Evolutionary conservation across 2,329 filamentous ascomycete species (phyloP), one percentile per base, ranked within the genome.

Genomic region (Hawksworthiomyces lignivorus): DNA sequence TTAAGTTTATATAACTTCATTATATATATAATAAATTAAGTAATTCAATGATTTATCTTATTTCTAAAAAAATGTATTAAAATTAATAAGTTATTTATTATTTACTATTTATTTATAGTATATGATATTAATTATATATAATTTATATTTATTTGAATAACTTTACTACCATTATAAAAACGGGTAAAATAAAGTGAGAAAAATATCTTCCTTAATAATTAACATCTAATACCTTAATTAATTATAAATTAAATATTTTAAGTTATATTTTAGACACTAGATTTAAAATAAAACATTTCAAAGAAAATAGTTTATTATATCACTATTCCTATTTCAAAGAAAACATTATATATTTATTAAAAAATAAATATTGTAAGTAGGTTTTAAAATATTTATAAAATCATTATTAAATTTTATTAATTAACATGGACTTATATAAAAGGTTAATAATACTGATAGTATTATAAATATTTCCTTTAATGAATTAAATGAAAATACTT

Each of bases 91-190:
- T 37, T 35, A 45, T 29, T 17, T 10, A 26, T 17, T 34, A 34
- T 24, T 26, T 27, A 26, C 19, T 36, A 35, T 2, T 24, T 22
- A 30, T 12, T 15, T 36, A 15, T 26, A 8, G 21, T 26, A 26
- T 8, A 26, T 8, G 8, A 8, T 26, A 8, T 8, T 4, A 26
- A 2, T 26, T 26, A n/a, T 26, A 26, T 26, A 44, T 38, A 28
- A 18, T 44, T 4, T 18, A 28, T 14, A 31, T 7, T n/a, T 17
- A 29, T 38, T 29, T 27, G 12, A 18, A 8, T 12, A n/a, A 41
- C 26, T 32, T 24, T 28, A 30, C 39, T 44, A 39, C 46, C 36
- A 48, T 44, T 39, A 48, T 40, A 12, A 14, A 31, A 12, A 14
- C 15, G n/a, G n/a, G n/a, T n/a, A n/a, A n/a, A n/a, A n/a, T n/a